phyloP scores from a whole-genome alignment of 1,284 basidiomycete genomes.

The Tilletiopsis washingtonensis region DNA sequence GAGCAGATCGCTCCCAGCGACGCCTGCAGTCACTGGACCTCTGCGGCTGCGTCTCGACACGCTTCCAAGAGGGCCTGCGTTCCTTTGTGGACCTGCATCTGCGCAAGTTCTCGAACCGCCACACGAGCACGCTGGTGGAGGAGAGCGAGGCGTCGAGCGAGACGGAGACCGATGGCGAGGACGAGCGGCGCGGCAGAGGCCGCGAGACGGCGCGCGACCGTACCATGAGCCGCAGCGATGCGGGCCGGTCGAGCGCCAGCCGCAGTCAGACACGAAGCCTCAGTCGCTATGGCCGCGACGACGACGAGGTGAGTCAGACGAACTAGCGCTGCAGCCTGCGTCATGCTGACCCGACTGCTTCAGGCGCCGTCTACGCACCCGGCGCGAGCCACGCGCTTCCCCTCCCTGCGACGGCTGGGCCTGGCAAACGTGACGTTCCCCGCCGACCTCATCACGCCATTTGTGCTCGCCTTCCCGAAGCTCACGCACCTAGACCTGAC shows the following conservation, averaged over 20 bases:
- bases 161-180: slow-evolving; percentile 4
- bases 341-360: too few relatives aligned
- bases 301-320: too few relatives aligned
- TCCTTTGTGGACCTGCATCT: slow-evolving; percentile 73
- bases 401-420: slow-evolving; percentile 71
- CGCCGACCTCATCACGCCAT: slow-evolving; percentile 66
- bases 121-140: slow-evolving; percentile 20
- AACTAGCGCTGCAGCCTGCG: neutral
- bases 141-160: slow-evolving; percentile 13
- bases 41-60: slow-evolving; percentile 84
- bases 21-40: slow-evolving; percentile 77
- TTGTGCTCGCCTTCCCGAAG: slow-evolving; percentile 74
- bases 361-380: slow-evolving; percentile 28
- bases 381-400: slow-evolving; percentile 53
- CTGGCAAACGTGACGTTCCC: slow-evolving; percentile 72
- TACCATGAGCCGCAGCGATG: too few relatives aligned
- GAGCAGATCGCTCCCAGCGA: neutral
- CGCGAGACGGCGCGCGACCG: neutral
- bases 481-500: slow-evolving; percentile 67
- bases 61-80: slow-evolving; percentile 72
- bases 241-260: too few relatives aligned
- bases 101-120: slow-evolving; percentile 48
- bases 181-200: neutral
- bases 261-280: too few relatives aligned
- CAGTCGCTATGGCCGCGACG: slow-evolving; percentile 1